These are phyloP conservation scores for Ganoderma leucocontextum DNA, from an alignment of 1,284 basidiomycete genomes.

Conservation along the genomic window DNA sequence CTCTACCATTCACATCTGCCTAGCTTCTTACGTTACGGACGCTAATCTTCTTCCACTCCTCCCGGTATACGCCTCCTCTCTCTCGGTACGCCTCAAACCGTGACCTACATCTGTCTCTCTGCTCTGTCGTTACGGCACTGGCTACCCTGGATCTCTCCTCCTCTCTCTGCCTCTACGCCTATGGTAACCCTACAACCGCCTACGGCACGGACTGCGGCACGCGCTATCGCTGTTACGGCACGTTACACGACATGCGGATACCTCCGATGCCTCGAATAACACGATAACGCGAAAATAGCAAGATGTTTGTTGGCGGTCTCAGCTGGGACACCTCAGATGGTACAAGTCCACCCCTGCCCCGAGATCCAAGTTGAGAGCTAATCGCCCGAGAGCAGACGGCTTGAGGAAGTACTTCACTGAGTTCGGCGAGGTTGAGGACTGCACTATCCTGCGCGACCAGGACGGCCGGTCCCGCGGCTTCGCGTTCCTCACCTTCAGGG, in stretches of 20 bases:
- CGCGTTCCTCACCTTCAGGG: conserved; percentile 92
- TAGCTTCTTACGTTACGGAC: conserved; percentile 42
- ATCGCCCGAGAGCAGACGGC: conserved; percentile 58
- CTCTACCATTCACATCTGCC: conserved; percentile 33
- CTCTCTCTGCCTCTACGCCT: conserved; percentile 24
- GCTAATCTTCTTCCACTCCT: conserved; percentile 39
- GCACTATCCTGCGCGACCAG: conserved; percentile 93
- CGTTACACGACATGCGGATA: conserved; percentile 27
- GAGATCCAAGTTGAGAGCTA: conserved; percentile 14
- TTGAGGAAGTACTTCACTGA: conserved; percentile 73
- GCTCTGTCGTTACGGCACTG: conserved; percentile 18
- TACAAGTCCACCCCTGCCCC: conserved; percentile 46
- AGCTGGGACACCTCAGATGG: conserved; percentile 98
- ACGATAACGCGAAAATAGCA: conserved; percentile 61
- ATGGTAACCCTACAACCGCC: conserved; percentile 20
- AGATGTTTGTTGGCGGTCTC: conserved; percentile 96
- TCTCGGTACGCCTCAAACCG: conserved; percentile 39
- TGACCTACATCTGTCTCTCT: conserved; percentile 37
- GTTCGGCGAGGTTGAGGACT: conserved; percentile 86
- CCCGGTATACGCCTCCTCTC: conserved; percentile 22
- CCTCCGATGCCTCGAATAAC: conserved; percentile 10
- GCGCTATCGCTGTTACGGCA: conserved; percentile 20
- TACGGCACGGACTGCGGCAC: conserved; percentile 15
- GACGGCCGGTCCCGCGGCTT: conserved; percentile 91
- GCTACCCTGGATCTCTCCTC: conserved; percentile 22